Base-by-base conservation (phyloP, 371 early-diverging fungal species). In the Ecytonucleospora hepatopenaei region DNA sequence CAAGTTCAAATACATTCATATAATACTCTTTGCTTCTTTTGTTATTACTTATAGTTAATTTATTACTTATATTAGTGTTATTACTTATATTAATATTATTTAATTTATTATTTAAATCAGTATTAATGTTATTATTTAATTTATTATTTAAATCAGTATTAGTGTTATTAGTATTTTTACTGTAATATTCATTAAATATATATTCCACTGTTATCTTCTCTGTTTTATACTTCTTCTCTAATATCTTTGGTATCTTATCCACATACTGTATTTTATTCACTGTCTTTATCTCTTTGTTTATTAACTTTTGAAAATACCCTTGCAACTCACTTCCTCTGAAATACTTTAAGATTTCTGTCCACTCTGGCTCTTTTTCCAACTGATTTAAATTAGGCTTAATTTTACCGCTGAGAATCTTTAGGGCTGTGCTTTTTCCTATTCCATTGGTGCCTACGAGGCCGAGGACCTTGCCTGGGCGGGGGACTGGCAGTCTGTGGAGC, bases 401-500 rank as follows among this genome's bases (percentile, higher is more conserved):
- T 79, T 90, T 88, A 54, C 95, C 94, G 28, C 90, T 86, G 55
- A 97, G 84, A 67, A 97, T 89, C 83, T 92, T 92, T 70, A 97
- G 83, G 12, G 98, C 96, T 2, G 96, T 96, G 51, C 87, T 87
- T 82, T 86, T 85, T 58, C 96, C 96, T 56, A 93, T 95, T 85
- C 97, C 97, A 87, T 96, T 96, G 27, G 94, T 92, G 59, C 97
- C 98, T 31, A 97, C 96, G 55, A 97, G 83, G 61, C 97, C 98
- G 24, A 96, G 83, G 21, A 97, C 95, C 78, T 92, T 92, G 2
- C 94, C 95, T 56, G 91, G 90, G 65, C 92, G 84, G 60, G 97
- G 97, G 26, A 90, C 86, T 30, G 98, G 98, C 61, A 97, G 83
- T 74, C 95, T 84, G 82, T 97, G 98, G 62, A 97, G 84, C 85